Percentiles rank a stretch among this genome's conserved stretches.
Evolutionary conservation across 164 flowering plant genomes (phyloP).

Genomic region (Buxus sempervirens): DNA sequence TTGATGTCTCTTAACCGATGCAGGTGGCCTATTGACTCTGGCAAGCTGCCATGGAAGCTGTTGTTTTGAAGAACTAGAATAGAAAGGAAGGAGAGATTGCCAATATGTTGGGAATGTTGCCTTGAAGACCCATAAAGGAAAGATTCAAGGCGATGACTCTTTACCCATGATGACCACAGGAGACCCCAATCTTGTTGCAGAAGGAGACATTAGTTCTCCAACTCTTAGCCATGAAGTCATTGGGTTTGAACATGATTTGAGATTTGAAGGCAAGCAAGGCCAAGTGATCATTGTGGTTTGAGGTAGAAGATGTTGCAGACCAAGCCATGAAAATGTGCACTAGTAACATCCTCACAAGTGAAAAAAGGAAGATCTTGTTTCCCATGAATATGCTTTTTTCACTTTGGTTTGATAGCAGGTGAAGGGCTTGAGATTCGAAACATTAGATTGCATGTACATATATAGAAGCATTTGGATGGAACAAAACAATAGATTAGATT

Average conservation of each 20-base stretch:
- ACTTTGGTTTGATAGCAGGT: no score
- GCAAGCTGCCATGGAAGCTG: constrained; percentile 2
- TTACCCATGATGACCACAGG: neutral
- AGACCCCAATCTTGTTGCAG: neutral
- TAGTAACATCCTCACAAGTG: neutral
- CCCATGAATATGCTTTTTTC: neutral
- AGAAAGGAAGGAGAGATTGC: constrained; percentile 10
- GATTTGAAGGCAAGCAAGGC: neutral
- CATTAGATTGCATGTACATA: no score
- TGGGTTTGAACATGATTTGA: neutral
- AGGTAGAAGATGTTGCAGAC: no score
- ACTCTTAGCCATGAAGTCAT: neutral
- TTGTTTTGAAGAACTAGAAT: constrained; percentile 4
- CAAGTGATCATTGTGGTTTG: neutral
- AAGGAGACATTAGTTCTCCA: neutral
- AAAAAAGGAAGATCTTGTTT: neutral
- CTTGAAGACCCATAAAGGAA: constrained; percentile 6
- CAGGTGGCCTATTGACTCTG: neutral
- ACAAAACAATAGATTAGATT: no score
- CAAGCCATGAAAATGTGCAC: neutral
- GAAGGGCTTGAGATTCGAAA: no score
- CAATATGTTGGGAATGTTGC: constrained; percentile 5
- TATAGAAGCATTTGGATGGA: no score
- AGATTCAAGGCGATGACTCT: constrained; percentile 9
- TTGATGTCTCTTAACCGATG: neutral